Base-by-base conservation (phyloP, 805 yeast species). In the Lipomyces starkeyi region DNA sequence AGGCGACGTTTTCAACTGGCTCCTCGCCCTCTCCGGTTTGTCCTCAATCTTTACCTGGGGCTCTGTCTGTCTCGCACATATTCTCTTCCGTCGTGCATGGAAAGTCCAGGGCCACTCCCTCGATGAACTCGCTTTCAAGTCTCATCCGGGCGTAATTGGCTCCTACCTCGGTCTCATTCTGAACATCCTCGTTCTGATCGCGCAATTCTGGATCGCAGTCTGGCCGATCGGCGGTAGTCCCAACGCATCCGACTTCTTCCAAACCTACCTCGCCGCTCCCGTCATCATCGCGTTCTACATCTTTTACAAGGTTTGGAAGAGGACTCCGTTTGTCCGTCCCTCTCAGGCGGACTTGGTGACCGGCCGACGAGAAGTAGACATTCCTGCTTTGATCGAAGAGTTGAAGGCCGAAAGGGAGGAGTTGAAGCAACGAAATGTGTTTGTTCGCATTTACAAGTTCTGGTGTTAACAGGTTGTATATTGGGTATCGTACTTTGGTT, bases 21-120 rank as follows among this genome's bases (percentile, higher is more conserved):
- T 91, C 78, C 81, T 89, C 74, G 90, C 93, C n/a, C 78, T 91
- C 43, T 87, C 92, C 54, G 93, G 93, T 69, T 81, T 91, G 71
- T 87, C 93, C 0, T 87, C 93, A n/a, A 82, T 90, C 68, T 86
- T 89, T 79, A 88, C 91, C 47, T 91, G 97, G 97, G 89, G 88
- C 62, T 85, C 91, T 6, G 87, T 90, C 71, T 87, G 89, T 75
- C 79, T 85, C 55, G 85, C 88, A 58, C 93, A 89, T 75, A 79
- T 91, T 62, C 82, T 93, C 73, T 89, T 89, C 80, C 87, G 91
- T 74, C 72, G 82, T 64, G 90, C 88, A 8, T 78, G 92, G 79
- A 76, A 77, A 1, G 83, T 78, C 5, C 91, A 89, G 79, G 92
- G 92, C 59, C 85, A 93, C 80, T 77, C 82, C n/a, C 80, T 87